Evolutionary conservation across 352 stramenopile genomes (phyloP).

Genomic region (Phytophthora quininea): DNA sequence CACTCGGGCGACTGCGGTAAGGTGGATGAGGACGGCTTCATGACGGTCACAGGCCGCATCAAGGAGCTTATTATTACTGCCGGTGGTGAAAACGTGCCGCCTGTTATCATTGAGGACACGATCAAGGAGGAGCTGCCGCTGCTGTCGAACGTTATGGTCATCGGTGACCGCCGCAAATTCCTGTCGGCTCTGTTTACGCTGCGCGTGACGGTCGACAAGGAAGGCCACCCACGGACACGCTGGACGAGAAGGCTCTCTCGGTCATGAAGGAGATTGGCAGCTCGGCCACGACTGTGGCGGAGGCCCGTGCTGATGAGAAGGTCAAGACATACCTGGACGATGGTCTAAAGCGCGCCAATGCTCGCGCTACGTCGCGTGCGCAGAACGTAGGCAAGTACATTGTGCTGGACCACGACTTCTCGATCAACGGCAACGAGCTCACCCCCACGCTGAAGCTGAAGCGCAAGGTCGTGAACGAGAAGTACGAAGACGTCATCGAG

Average conservation of each 20-base stretch:
- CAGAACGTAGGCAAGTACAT: conserved; percentile 89
- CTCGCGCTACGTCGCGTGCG: conserved; percentile 73
- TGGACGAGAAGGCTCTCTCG: conserved; percentile 70
- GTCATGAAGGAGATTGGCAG: conserved; percentile 72
- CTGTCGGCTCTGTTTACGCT: conserved; percentile 90
- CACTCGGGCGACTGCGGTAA: conserved; percentile 94
- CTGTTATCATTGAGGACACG: conserved; percentile 91
- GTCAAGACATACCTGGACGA: conserved; percentile 75
- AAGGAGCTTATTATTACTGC: conserved; percentile 97
- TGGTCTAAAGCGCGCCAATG: conserved; percentile 83
- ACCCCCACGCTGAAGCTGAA: conserved; percentile 97
- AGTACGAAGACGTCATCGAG: conserved; percentile 92
- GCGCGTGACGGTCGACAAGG: conserved; percentile 74
- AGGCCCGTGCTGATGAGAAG: conserved; percentile 79
- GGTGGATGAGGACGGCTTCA: conserved; percentile 92
- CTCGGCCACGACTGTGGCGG: conserved; percentile 66
- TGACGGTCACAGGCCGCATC: conserved; percentile 95
- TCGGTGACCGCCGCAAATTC: conserved; percentile 95
- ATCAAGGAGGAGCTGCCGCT: conserved; percentile 89
- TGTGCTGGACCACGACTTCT: conserved; percentile 92
- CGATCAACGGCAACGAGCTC: conserved; percentile 90
- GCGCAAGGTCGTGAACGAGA: conserved; percentile 91
- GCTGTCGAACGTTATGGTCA: conserved; percentile 92
- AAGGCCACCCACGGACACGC: conserved; percentile 84
- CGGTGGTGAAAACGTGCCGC: conserved; percentile 96